Conservation (phyloP, 305 asterid species). For the Solanum aculeatissimum region DNA sequence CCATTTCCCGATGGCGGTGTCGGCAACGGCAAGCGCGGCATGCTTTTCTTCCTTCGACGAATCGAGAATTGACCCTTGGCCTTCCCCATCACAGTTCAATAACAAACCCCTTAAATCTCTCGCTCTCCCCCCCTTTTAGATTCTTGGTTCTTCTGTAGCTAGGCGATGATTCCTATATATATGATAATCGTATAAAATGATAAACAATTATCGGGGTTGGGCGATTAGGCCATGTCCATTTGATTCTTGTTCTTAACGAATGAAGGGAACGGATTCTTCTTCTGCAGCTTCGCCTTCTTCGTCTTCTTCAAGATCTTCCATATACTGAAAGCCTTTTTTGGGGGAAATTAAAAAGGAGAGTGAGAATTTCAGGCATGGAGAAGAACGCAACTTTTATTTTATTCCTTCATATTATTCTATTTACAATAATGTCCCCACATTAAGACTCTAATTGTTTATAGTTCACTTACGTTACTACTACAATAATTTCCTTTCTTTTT, state of each 20-base stretch:
- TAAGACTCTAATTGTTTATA: not conserved
- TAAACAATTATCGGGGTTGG: not conserved
- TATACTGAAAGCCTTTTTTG: not conserved
- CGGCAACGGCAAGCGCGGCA: slow-evolving; percentile 18
- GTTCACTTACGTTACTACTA: not conserved
- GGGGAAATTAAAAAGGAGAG: not conserved
- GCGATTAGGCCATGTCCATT: not conserved
- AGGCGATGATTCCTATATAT: not conserved
- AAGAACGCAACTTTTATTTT: not conserved
- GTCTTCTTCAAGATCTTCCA: not conserved
- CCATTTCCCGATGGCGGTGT: slow-evolving; percentile 31
- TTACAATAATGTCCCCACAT: not conserved
- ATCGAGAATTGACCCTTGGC: slow-evolving; percentile 37
- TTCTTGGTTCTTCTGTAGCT: not conserved
- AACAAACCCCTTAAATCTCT: not conserved
- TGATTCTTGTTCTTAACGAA: not conserved
- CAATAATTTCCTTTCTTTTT: not conserved
- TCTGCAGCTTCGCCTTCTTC: not conserved
- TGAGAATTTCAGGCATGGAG: not conserved
- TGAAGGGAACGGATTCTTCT: not conserved
- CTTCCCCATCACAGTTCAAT: slow-evolving; percentile 23
- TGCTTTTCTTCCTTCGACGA: slow-evolving; percentile 60
- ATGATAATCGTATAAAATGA: not conserved
- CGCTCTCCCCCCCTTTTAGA: not conserved
- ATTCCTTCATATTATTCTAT: not conserved